These are phyloP conservation scores for Leucosporidium yakuticum DNA, from an alignment of 768 basidiomycete genomes.

Conservation along the genomic window DNA sequence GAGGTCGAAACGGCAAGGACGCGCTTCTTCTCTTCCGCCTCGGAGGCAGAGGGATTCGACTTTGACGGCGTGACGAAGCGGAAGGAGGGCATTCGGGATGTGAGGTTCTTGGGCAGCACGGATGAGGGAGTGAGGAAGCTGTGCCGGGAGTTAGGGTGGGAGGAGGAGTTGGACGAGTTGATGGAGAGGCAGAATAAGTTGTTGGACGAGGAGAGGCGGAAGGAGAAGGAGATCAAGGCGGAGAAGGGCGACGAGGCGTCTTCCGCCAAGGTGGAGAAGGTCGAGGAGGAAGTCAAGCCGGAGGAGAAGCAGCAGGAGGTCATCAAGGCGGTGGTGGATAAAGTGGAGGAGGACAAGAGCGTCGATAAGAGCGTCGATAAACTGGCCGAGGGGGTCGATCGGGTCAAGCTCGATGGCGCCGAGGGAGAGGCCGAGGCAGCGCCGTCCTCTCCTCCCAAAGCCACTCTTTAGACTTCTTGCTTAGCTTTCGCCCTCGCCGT, in stretches of 20 bases:
- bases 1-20: conserved; percentile 35
- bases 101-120: conserved; percentile 11
- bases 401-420: too few species aligned
- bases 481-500: neutral
- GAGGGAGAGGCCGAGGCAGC: too few species aligned
- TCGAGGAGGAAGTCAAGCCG: neutral
- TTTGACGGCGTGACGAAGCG: conserved; percentile 15
- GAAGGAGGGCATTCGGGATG: conserved; percentile 9
- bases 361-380: too few species aligned
- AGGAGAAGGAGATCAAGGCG: neutral
- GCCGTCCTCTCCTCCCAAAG: neutral
- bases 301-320: neutral
- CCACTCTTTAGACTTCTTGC: neutral
- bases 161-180: conserved; percentile 5
- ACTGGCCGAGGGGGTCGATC: too few species aligned
- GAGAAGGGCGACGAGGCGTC: neutral
- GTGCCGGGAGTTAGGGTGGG: conserved; percentile 16
- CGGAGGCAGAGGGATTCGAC: conserved; percentile 13
- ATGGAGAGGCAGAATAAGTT: neutral
- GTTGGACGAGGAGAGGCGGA: neutral
- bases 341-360: neutral
- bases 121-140: conserved; percentile 20
- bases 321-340: neutral
- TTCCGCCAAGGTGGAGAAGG: neutral
- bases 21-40: too few species aligned